phyloP scores from a whole-genome alignment of 2,329 filamentous ascomycete species.

The Cytospora chrysosperma region DNA sequence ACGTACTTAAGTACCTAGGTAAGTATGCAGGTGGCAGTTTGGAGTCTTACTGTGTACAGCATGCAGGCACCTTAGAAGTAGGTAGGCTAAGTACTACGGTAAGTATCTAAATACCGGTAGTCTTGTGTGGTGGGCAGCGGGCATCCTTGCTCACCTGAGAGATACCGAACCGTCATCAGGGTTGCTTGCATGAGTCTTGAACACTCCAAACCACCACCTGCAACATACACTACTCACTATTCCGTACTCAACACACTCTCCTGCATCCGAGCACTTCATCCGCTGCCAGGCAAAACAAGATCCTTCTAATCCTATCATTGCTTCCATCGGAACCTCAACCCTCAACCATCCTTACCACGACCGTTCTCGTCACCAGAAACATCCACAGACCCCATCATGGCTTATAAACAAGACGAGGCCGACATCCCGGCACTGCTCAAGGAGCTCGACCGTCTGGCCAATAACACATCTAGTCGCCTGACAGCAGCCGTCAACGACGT shows the following conservation, averaged over 20 bases:
- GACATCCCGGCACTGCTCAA: slow-evolving; percentile 60
- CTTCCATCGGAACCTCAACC: background rate
- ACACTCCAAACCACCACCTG: background rate
- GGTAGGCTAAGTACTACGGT: too few species aligned
- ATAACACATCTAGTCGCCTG: slow-evolving; percentile 61
- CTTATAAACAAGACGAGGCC: slow-evolving; percentile 30
- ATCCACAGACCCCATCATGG: slow-evolving; percentile 31
- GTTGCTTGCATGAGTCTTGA: background rate
- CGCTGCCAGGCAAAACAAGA: background rate
- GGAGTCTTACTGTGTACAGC: too few species aligned
- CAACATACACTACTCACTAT: background rate
- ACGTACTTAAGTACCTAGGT: background rate
- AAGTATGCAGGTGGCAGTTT: too few species aligned
- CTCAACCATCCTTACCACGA: background rate
- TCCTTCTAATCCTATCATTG: background rate
- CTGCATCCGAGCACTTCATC: background rate
- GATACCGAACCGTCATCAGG: background rate
- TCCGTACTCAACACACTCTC: background rate
- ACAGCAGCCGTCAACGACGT: slow-evolving; percentile 74
- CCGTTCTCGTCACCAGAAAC: slow-evolving; percentile 2
- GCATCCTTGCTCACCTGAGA: too few species aligned
- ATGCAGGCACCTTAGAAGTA: too few species aligned
- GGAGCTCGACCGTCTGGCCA: slow-evolving; percentile 70
- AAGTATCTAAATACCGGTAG: too few species aligned
- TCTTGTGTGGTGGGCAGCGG: background rate